These are phyloP conservation scores for Eudorina sp. DNA, from an alignment of 139 green algal genomes.

Conservation along the genomic window DNA sequence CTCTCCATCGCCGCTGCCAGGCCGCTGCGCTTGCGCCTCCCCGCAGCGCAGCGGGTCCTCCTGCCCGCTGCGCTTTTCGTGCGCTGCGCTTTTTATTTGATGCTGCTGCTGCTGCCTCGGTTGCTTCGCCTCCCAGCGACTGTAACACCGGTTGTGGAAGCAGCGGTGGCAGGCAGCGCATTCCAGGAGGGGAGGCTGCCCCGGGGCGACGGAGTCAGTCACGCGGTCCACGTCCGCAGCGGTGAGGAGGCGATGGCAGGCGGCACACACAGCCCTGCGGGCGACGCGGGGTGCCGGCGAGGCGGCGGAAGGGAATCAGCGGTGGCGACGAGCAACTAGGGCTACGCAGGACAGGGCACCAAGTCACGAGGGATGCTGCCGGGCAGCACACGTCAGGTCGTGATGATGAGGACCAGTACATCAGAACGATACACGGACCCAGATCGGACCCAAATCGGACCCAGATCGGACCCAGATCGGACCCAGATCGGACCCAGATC, in stretches of 20 bases:
- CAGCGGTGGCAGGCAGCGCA: conserved; percentile 29
- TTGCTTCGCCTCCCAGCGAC: not conserved
- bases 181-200: not conserved
- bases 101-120: not conserved
- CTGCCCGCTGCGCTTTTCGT: not conserved
- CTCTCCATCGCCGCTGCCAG: not conserved
- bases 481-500: too few relatives aligned
- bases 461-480: too few relatives aligned
- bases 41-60: not conserved
- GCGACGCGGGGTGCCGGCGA: not conserved
- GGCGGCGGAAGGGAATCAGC: too few relatives aligned
- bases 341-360: too few relatives aligned
- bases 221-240: not conserved
- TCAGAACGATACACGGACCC: too few relatives aligned
- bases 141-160: conserved; percentile 32
- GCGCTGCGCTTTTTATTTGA: not conserved
- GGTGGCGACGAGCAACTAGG: too few relatives aligned
- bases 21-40: not conserved
- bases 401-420: too few relatives aligned
- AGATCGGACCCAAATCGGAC: too few relatives aligned
- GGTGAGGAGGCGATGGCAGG: not conserved
- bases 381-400: too few relatives aligned
- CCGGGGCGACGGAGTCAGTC: not conserved
- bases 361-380: too few relatives aligned
- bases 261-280: conserved; percentile 15